These are phyloP conservation scores for Boletus mariae DNA, from an alignment of 1,284 basidiomycete species.

Conservation along the genomic window DNA sequence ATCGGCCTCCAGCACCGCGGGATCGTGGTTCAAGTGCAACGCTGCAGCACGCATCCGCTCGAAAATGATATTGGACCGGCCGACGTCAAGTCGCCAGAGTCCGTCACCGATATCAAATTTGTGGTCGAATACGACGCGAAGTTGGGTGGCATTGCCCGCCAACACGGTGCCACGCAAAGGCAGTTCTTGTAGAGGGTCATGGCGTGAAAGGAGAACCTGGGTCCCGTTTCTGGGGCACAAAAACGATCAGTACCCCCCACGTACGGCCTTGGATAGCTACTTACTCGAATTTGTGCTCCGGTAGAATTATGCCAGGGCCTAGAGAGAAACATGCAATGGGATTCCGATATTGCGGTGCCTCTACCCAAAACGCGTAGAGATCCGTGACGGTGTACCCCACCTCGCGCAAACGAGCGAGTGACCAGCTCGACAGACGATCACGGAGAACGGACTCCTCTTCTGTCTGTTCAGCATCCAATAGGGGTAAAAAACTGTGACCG, in stretches of 20 bases:
- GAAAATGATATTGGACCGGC: constrained; percentile 62
- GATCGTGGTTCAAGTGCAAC: constrained; percentile 54
- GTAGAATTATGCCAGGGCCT: constrained; percentile 55
- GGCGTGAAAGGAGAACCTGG: constrained; percentile 59
- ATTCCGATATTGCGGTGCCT: constrained; percentile 55
- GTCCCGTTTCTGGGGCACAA: constrained; percentile 51
- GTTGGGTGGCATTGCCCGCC: constrained; percentile 41
- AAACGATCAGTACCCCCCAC: not conserved
- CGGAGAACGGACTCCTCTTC: constrained; percentile 57
- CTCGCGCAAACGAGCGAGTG: constrained; percentile 49
- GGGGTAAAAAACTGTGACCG: constrained; percentile 56
- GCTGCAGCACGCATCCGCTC: constrained; percentile 73
- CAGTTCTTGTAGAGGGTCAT: constrained; percentile 54
- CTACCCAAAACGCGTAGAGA: constrained; percentile 62
- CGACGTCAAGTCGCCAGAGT: constrained; percentile 74
- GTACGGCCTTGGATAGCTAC: constrained; percentile 20
- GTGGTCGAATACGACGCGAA: constrained; percentile 58
- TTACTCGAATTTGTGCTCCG: constrained; percentile 62
- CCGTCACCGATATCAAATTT: constrained; percentile 46
- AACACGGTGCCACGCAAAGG: constrained; percentile 58
- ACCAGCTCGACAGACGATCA: constrained; percentile 65
- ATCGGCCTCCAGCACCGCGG: constrained; percentile 39
- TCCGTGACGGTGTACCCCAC: constrained; percentile 71
- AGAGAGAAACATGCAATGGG: constrained; percentile 59
- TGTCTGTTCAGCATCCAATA: constrained; percentile 62